A percentile compares a stretch with the other conserved stretches of the same genome.
Conservation (phyloP, 1,284 basidiomycete genomes). For the Fistulina hepatica region DNA sequence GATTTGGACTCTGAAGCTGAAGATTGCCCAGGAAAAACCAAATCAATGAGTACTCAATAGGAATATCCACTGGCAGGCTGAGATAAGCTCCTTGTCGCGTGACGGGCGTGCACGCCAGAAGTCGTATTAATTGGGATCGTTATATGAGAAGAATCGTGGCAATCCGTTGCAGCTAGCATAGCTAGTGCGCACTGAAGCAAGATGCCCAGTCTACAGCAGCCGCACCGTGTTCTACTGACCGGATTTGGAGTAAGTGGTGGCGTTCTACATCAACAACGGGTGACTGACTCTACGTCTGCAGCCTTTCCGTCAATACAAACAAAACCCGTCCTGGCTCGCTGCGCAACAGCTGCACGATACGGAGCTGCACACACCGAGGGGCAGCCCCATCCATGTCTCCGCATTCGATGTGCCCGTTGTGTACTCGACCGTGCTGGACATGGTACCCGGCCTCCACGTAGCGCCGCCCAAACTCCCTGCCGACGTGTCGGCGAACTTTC, state of each 20-base stretch:
- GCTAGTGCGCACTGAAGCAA: too few species aligned
- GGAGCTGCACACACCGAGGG: slow-evolving; percentile 21
- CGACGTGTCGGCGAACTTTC: slow-evolving; percentile 9
- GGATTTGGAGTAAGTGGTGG: slow-evolving; percentile 16
- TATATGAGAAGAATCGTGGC: too few species aligned
- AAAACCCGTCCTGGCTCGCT: slow-evolving; percentile 50
- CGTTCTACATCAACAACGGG: background rate
- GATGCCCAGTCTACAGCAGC: too few species aligned
- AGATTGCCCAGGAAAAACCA: too few species aligned
- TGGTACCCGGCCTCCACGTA: slow-evolving; percentile 35
- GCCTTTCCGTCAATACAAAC: slow-evolving; percentile 38
- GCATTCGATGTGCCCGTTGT: slow-evolving; percentile 35
- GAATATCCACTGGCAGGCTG: too few species aligned
- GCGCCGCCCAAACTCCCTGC: slow-evolving; percentile 38
- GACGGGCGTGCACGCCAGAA: too few species aligned
- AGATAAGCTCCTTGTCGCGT: too few species aligned
- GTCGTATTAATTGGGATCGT: too few species aligned
- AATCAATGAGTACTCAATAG: too few species aligned
- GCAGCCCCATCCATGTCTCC: slow-evolving; percentile 33
- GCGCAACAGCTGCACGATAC: slow-evolving; percentile 40
- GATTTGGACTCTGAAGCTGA: too few species aligned
- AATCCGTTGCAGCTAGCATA: too few species aligned
- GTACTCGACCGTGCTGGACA: slow-evolving; percentile 36
- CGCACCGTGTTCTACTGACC: slow-evolving; percentile 15
- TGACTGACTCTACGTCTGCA: slow-evolving; percentile 15